A percentile compares a stretch with the other conserved stretches of the same genome.
Evolutionary conservation across 2,329 filamentous ascomycete genomes (phyloP).

Genomic region (Scleromitrula shiraiana): DNA sequence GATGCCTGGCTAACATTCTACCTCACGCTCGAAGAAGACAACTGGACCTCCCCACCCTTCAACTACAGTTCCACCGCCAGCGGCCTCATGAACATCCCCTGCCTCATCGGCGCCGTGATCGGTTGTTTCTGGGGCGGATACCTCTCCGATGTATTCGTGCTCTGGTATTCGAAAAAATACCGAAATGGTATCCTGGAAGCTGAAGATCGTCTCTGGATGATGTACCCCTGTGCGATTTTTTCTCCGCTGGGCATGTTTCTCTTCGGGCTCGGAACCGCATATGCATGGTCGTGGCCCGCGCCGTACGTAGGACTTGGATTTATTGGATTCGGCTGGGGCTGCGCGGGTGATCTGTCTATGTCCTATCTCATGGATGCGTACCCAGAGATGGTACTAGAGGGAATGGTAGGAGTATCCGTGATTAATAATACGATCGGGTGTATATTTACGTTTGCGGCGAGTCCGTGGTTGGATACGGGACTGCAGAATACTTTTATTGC

Average conservation of each 20-base stretch:
- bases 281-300: conserved; percentile 44
- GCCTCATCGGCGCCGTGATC: conserved; percentile 44
- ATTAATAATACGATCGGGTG: conserved; percentile 49
- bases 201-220: conserved; percentile 32
- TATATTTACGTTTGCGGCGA: conserved; percentile 45
- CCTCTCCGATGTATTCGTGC: conserved; percentile 46
- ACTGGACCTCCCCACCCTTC: conserved; percentile 45
- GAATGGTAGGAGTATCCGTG: conserved; percentile 49
- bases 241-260: conserved; percentile 34
- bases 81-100: conserved; percentile 51
- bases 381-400: conserved; percentile 48
- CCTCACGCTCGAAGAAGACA: conserved; percentile 48
- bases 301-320: conserved; percentile 49
- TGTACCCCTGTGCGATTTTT: conserved; percentile 28
- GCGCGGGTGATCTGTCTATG: conserved; percentile 47
- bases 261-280: conserved; percentile 33
- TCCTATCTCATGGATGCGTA: conserved; percentile 49
- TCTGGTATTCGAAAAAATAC: conserved; percentile 32
- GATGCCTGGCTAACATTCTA: conserved; percentile 55
- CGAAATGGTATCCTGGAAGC: conserved; percentile 32
- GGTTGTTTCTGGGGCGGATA: conserved; percentile 51
- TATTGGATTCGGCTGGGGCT: conserved; percentile 52
- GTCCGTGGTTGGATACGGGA: conserved; percentile 41
- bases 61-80: conserved; percentile 46
- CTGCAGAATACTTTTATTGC: conserved; percentile 43